Conservation (phyloP, 192 early-diverging fungal species). For the Pecoramyces ruminantium region DNA sequence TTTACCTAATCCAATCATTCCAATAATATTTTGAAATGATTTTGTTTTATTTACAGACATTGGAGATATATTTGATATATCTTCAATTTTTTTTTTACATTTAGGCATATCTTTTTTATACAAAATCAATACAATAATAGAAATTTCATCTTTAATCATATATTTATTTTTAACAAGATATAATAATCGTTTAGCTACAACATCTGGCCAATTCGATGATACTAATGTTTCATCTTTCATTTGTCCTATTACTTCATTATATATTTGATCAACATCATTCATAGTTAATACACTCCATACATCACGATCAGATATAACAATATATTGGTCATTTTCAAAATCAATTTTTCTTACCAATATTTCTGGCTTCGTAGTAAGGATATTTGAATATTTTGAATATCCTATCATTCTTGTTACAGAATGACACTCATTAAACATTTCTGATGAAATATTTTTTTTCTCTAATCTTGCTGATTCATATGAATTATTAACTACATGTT, state of each 20-base stretch:
- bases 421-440: not conserved
- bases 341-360: not conserved
- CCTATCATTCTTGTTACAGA: not conserved
- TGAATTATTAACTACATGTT: not conserved
- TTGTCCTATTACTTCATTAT: not conserved
- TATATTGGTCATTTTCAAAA: not conserved
- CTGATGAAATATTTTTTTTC: not conserved
- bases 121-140: not conserved
- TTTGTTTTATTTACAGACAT: not conserved
- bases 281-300: not conserved
- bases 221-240: not conserved
- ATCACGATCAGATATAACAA: not conserved
- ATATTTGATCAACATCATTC: not conserved
- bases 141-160: not conserved
- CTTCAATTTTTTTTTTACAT: not conserved
- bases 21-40: not conserved
- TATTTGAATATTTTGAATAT: not conserved
- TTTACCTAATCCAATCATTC: not conserved
- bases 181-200: not conserved
- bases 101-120: not conserved
- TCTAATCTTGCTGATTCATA: not conserved
- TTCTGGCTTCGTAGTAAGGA: not conserved
- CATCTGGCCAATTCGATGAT: not conserved
- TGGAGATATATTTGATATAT: not conserved
- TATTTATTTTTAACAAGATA: not conserved